phyloP scores from a whole-genome alignment of 176 grass and related monocot species.

The Zea mays region DNA sequence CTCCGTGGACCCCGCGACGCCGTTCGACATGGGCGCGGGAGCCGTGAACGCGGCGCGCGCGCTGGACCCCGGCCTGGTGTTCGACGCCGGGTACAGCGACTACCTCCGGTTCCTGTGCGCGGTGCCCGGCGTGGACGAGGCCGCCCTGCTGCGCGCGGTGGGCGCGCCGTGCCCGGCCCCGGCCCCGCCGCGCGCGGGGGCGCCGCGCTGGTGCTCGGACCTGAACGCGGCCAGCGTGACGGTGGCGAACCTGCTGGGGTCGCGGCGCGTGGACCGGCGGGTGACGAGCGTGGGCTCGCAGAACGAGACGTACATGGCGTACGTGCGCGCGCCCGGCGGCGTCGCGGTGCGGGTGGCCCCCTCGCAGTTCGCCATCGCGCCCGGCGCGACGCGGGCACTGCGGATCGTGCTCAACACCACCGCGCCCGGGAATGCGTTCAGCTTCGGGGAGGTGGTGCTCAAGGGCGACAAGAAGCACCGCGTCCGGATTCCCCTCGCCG shows the following conservation, averaged over 20 bases:
- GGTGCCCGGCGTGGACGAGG: conserved; percentile 63
- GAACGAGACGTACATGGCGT: conserved; percentile 60
- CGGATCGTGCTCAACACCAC: conserved; percentile 59
- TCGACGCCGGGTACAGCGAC: conserved; percentile 54
- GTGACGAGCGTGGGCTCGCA: conserved; percentile 52
- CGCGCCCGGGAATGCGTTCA: conserved; percentile 50
- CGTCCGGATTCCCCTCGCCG: conserved; percentile 68
- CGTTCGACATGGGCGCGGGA: conserved; percentile 77
- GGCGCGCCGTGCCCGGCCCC: conserved; percentile 51
- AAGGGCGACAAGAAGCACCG: conserved; percentile 61
- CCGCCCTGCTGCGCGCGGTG: conserved; percentile 48
- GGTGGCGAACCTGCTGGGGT: conserved; percentile 69
- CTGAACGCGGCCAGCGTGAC: conserved; percentile 78
- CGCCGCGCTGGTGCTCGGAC: conserved; percentile 54
- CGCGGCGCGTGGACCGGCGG: conserved; percentile 55
- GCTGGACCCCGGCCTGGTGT: conserved; percentile 63
- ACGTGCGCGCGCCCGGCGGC: conserved; percentile 60
- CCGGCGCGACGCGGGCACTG: conserved; percentile 41
- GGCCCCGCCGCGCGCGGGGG: background rate
- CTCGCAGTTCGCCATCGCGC: conserved; percentile 49
- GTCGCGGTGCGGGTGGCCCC: conserved; percentile 61
- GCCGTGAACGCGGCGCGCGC: conserved; percentile 64
- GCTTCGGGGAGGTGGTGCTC: conserved; percentile 77
- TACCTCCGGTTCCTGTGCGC: conserved; percentile 77
- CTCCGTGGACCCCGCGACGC: conserved; percentile 37